Evolutionary conservation across 192 early-diverging fungal genomes (phyloP).

Genomic region (Gaertneriomyces semiglobifer): DNA sequence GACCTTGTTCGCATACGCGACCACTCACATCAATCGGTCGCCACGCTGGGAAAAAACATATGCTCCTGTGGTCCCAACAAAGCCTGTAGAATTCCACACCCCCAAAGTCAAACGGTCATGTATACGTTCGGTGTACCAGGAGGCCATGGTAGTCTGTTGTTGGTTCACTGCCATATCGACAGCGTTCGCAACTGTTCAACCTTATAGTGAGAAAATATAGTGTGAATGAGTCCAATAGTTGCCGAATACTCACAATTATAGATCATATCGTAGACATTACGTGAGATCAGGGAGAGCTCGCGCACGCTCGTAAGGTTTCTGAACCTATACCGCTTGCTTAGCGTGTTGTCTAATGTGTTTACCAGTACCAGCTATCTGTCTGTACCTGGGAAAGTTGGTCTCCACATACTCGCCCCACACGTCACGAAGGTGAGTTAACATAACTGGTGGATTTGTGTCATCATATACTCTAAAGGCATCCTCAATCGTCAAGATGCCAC

Average conservation of each 20-base stretch:
- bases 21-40: background rate
- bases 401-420: background rate
- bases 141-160: background rate
- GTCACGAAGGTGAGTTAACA: background rate
- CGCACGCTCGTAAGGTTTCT: background rate
- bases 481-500: background rate
- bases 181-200: background rate
- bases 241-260: background rate
- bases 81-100: conserved; percentile 5
- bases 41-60: background rate
- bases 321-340: background rate
- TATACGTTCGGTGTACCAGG: background rate
- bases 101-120: background rate
- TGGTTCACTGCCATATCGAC: background rate
- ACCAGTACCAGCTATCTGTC: background rate
- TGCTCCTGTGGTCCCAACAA: background rate
- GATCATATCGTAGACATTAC: background rate
- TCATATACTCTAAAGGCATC: background rate
- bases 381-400: conserved; percentile 1
- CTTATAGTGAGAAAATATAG: background rate
- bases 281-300: background rate
- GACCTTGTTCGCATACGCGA: background rate
- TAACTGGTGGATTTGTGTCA: background rate
- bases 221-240: background rate
- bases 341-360: background rate